Evolutionary conservation across 2,329 filamentous ascomycete genomes (phyloP).

Genomic region (Fusarium ramigenum): DNA sequence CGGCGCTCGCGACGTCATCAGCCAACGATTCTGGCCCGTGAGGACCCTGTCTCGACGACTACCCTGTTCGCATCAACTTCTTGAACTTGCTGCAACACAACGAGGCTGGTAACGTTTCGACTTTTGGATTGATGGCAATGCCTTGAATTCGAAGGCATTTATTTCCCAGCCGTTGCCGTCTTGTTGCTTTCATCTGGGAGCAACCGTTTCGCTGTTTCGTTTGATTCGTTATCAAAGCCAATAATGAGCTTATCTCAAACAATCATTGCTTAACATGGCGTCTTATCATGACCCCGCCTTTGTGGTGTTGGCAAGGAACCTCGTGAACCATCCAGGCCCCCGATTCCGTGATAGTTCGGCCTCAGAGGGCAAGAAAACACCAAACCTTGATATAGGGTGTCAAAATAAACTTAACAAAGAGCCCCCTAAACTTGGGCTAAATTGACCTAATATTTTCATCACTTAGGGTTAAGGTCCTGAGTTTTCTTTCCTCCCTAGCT

Average conservation of each 20-base stretch:
- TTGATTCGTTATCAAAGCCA: background rate
- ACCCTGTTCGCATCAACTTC: slow-evolving; percentile 25
- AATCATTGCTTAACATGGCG: slow-evolving; percentile 6
- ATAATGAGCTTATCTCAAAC: slow-evolving; percentile 4
- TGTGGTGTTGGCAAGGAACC: slow-evolving; percentile 15
- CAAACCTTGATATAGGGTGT: no score
- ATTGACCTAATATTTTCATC: no score
- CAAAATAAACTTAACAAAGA: no score
- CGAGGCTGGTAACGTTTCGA: slow-evolving; percentile 7
- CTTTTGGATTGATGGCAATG: background rate
- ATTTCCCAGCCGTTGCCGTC: background rate
- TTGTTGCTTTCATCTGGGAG: background rate
- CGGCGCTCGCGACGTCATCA: slow-evolving; percentile 39
- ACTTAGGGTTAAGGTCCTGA: no score
- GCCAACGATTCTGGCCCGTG: slow-evolving; percentile 26
- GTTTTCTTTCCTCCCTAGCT: background rate
- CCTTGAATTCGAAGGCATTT: background rate
- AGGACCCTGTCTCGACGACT: slow-evolving; percentile 14
- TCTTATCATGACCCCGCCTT: slow-evolving; percentile 33
- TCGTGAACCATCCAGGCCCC: background rate
- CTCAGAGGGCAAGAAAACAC: no score
- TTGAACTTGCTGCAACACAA: slow-evolving; percentile 6
- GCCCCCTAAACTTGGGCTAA: no score
- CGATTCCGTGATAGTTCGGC: background rate
- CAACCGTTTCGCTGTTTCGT: background rate